Conservation (phyloP, 2,329 filamentous ascomycete genomes). For the Myotisia sp. region DNA sequence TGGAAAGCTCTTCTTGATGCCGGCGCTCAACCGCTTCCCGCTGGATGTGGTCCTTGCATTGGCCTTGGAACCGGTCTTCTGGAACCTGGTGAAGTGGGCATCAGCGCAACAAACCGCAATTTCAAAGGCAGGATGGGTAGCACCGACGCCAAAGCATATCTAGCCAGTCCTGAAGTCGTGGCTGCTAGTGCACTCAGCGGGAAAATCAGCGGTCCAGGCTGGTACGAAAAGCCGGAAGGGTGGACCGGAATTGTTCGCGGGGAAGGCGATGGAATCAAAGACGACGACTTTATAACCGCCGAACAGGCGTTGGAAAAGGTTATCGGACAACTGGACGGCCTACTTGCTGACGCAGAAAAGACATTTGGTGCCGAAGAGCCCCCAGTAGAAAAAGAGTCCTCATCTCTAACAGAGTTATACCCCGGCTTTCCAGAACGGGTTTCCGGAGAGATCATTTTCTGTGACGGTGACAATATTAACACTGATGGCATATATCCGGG, state of each 20-base stretch:
- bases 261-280: slow-evolving; percentile 53
- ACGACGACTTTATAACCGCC: slow-evolving; percentile 51
- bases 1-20: slow-evolving; percentile 74
- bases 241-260: slow-evolving; percentile 49
- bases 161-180: slow-evolving; percentile 80
- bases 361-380: slow-evolving; percentile 7
- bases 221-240: slow-evolving; percentile 58
- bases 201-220: slow-evolving; percentile 50
- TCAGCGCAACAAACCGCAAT: slow-evolving; percentile 72
- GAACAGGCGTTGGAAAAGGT: slow-evolving; percentile 60
- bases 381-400: not conserved
- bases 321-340: slow-evolving; percentile 51
- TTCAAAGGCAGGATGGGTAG: slow-evolving; percentile 86
- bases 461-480: slow-evolving; percentile 73
- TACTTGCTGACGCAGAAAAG: slow-evolving; percentile 19
- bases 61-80: slow-evolving; percentile 68
- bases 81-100: slow-evolving; percentile 73
- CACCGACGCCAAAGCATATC: slow-evolving; percentile 65
- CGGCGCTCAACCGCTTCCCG: slow-evolving; percentile 56
- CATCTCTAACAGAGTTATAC: slow-evolving; percentile 51
- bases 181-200: slow-evolving; percentile 65
- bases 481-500: slow-evolving; percentile 89
- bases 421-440: slow-evolving; percentile 78
- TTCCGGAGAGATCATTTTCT: slow-evolving; percentile 75
- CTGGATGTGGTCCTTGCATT: slow-evolving; percentile 75